Evolutionary conservation across 1,284 basidiomycete genomes (phyloP).

Genomic region (Ustilago tritici): DNA sequence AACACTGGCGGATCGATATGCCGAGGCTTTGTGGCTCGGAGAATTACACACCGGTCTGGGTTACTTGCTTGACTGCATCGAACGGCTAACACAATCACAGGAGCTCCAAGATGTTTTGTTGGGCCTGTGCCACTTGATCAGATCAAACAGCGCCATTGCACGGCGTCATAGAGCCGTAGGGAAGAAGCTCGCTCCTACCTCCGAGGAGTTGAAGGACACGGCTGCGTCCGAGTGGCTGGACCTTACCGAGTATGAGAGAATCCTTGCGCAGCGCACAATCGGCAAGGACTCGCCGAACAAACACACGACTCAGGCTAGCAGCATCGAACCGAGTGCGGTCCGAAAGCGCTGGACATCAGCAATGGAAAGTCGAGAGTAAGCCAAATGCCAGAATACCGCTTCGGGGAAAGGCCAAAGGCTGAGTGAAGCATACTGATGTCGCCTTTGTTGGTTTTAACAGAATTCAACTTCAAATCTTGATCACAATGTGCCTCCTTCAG

Average conservation of each 20-base stretch:
- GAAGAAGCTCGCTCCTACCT: not conserved
- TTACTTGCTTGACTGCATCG: constrained; percentile 39
- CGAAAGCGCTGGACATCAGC: constrained; percentile 31
- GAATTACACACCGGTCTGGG: constrained; percentile 43
- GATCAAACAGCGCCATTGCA: constrained; percentile 25
- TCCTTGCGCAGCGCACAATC: constrained; percentile 11
- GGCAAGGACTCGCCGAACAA: not conserved
- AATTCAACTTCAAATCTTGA: constrained; percentile 46
- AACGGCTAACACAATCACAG: constrained; percentile 21
- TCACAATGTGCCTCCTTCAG: constrained; percentile 42
- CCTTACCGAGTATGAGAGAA: constrained; percentile 20
- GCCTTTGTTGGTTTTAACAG: constrained; percentile 13
- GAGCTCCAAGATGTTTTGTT: constrained; percentile 24
- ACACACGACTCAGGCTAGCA: not conserved
- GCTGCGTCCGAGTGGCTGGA: not conserved
- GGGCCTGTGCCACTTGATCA: constrained; percentile 33
- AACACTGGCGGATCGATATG: constrained; percentile 23
- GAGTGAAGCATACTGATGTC: not conserved
- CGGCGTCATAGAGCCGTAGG: constrained; percentile 18
- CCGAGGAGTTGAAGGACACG: not conserved
- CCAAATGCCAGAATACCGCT: not conserved
- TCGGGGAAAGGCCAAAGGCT: not conserved
- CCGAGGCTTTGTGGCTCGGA: constrained; percentile 45
- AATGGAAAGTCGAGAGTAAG: constrained; percentile 54
- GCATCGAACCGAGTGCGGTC: constrained; percentile 1